A percentile compares a stretch with the other conserved stretches of the same genome.
Conservation (phyloP, 345 rosid species). For the Syzygium aromaticum region DNA sequence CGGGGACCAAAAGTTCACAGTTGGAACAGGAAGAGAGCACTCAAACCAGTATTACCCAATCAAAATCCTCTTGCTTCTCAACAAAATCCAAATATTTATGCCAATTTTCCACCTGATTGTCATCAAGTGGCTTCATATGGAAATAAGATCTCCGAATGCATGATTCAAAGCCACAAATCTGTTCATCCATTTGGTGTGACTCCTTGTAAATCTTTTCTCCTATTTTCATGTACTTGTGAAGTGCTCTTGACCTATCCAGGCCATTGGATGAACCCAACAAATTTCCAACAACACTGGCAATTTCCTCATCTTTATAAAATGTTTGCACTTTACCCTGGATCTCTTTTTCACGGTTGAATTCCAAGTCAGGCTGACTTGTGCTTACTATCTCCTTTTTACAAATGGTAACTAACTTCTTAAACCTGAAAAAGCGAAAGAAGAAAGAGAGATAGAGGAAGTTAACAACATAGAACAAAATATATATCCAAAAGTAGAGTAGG, state of each 20-base stretch:
- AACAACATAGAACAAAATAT: neutral
- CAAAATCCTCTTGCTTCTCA: slow-evolving; percentile 72
- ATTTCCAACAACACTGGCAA: slow-evolving; percentile 38
- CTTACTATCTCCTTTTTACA: slow-evolving; percentile 50
- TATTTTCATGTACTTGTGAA: slow-evolving; percentile 42
- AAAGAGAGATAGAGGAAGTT: neutral
- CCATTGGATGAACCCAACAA: slow-evolving; percentile 54
- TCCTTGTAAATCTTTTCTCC: slow-evolving; percentile 54
- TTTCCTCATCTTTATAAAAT: slow-evolving; percentile 32
- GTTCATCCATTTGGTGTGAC: slow-evolving; percentile 38
- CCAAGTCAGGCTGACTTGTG: slow-evolving; percentile 14
- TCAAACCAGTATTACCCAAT: slow-evolving; percentile 53
- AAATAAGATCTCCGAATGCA: slow-evolving; percentile 65
- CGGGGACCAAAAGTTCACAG: neutral
- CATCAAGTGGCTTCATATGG: slow-evolving; percentile 62
- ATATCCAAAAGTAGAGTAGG: neutral
- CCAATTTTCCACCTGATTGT: slow-evolving; percentile 67
- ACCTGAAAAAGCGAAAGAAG: slow-evolving; percentile 25
- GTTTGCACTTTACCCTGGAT: slow-evolving; percentile 30
- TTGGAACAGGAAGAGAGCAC: slow-evolving; percentile 1
- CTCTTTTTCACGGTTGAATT: slow-evolving; percentile 23
- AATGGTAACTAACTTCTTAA: slow-evolving; percentile 53
- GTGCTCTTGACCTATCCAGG: slow-evolving; percentile 33
- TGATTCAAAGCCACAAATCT: slow-evolving; percentile 53
- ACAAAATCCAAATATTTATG: slow-evolving; percentile 73